Base-by-base conservation (phyloP, 495 filamentous ascomycete genomes). In the Neurospora tetrasperma region DNA sequence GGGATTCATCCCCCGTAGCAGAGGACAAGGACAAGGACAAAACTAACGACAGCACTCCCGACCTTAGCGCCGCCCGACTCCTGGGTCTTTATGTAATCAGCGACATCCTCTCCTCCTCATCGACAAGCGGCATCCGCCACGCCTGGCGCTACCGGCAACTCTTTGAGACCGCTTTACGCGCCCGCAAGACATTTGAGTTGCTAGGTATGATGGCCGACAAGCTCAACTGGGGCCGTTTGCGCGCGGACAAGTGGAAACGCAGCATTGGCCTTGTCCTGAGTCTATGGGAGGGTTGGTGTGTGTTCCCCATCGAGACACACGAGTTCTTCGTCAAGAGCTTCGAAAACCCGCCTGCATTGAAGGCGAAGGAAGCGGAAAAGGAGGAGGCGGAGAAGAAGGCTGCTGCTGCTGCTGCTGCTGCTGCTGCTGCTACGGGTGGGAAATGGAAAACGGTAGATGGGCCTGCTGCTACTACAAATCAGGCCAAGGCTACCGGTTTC, bases 111-210 rank as follows among this genome's bases (percentile, higher is more conserved):
- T 94, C 91, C 1, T 92, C 93, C 3, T 93, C 92, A 5, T 91
- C 92, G 1, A 94, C 92, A 1, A 90, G 89, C 74, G 93, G 93
- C 0, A 91, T 97, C 42, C 87, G 93, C 1, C 92, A 95, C 78
- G 93, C 94, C 6, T 98, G 94, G 94, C 90, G 94, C 54, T 98
- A 96, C 77, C 88, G 95, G 23, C 90, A 92, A 77, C 84, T 96
- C 27, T 96, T 99, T 75, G 96, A 97, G 80, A 82, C 84, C 0
- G 89, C 90, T 0, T 83, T 99, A 9, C 88, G 89, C 42, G 80
- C 87, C 6, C 86, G 89, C 44, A 86, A 89, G 43, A 90, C 93
- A 2, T 98, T 99, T 76, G 94, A 94, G 76, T 84, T 89, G 70
- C 86, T 99, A 10, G 96, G 94, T 9, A 83, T 87, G 72, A 85